Conservation (phyloP, 495 filamentous ascomycete genomes). For the Aspergillus nidulans region DNA sequence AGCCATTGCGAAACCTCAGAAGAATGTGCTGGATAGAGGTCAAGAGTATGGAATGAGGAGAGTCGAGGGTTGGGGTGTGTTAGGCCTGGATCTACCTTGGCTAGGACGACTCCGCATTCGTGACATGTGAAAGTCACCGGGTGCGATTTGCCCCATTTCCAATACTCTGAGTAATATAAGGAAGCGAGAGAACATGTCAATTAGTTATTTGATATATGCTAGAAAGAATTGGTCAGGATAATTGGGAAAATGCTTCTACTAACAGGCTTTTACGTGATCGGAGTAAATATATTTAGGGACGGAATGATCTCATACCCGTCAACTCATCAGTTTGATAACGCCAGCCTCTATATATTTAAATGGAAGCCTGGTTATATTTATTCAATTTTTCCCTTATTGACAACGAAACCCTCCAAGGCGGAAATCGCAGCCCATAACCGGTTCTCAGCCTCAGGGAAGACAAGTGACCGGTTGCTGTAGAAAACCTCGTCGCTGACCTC, state of each 20-base stretch:
- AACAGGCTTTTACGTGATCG: too few species aligned
- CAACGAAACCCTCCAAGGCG: constrained; percentile 81
- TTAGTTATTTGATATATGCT: too few species aligned
- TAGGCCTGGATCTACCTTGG: constrained; percentile 2
- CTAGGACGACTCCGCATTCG: constrained; percentile 10
- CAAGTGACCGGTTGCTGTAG: constrained; percentile 73
- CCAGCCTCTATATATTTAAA: not conserved
- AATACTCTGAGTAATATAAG: too few species aligned
- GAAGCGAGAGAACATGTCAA: too few species aligned
- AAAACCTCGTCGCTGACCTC: constrained; percentile 95
- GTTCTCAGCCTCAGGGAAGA: constrained; percentile 93
- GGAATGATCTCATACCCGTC: not conserved
- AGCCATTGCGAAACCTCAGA: constrained; percentile 3
- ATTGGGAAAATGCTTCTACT: too few species aligned
- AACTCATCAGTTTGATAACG: not conserved
- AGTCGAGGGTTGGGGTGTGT: not conserved
- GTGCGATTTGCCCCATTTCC: not conserved
- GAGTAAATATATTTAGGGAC: not conserved
- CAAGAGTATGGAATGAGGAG: constrained; percentile 3
- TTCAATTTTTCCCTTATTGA: constrained; percentile 76
- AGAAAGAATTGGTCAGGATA: too few species aligned
- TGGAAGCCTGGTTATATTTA: not conserved
- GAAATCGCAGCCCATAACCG: constrained; percentile 86
- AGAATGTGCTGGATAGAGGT: not conserved
- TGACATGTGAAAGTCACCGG: constrained; percentile 12